phyloP scores from a whole-genome alignment of 1,284 basidiomycete species.

The Rhodotorula sp. region DNA sequence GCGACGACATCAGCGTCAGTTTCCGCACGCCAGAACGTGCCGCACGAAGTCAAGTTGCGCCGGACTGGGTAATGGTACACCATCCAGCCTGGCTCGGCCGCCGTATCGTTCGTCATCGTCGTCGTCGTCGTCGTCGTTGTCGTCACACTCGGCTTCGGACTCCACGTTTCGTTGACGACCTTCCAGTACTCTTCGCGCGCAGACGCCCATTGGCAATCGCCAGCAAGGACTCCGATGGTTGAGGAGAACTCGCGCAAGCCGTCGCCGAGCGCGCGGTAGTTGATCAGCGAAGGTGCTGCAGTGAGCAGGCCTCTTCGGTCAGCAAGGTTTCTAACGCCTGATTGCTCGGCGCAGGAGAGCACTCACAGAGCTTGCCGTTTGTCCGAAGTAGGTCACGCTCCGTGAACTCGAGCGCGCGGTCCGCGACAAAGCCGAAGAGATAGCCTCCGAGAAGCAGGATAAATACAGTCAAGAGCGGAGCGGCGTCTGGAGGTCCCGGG shows the following conservation, averaged over 20 bases:
- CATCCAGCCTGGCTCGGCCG: neutral
- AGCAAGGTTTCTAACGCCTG: no score
- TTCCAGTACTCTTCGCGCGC: neutral
- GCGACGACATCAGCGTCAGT: neutral
- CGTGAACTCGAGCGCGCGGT: neutral
- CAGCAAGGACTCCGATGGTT: neutral
- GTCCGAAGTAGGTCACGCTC: neutral
- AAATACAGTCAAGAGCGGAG: neutral
- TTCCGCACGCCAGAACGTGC: neutral
- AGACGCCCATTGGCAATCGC: neutral
- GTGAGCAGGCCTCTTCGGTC: no score
- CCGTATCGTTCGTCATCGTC: neutral
- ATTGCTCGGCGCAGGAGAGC: no score
- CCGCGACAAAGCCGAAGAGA: neutral
- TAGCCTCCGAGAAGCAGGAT: neutral
- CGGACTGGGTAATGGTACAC: neutral
- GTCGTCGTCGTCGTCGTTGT: no score
- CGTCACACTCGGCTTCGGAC: no score
- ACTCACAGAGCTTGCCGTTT: neutral
- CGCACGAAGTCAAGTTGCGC: neutral
- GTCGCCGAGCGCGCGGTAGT: neutral
- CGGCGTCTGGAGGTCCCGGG: neutral
- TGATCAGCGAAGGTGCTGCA: neutral
- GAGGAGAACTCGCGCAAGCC: neutral
- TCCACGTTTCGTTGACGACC: neutral